phyloP scores from a whole-genome alignment of 192 early-diverging fungal genomes.

The Coemansia sp. region DNA sequence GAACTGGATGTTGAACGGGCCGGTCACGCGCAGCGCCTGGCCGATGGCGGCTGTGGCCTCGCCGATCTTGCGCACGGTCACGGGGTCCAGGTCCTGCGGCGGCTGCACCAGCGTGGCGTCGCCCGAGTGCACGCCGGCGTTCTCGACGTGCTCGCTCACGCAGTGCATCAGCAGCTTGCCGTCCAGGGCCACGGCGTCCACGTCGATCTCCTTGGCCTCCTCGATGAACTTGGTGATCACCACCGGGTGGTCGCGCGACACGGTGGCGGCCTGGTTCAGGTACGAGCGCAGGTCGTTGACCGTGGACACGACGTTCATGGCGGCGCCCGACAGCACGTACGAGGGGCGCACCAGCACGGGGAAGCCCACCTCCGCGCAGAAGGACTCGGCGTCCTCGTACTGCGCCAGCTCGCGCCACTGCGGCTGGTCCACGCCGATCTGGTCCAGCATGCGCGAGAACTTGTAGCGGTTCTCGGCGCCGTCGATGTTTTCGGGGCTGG shows the following conservation, averaged over 20 bases:
- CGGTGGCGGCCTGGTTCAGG: slow-evolving; percentile 83
- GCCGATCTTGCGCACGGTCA: slow-evolving; percentile 91
- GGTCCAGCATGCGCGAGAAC: slow-evolving; percentile 95
- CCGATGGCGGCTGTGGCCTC: slow-evolving; percentile 89
- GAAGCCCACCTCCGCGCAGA: slow-evolving; percentile 87
- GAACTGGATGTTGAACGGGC: slow-evolving; percentile 98
- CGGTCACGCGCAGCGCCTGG: slow-evolving; percentile 92
- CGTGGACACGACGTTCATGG: slow-evolving; percentile 95
- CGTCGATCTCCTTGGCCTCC: slow-evolving; percentile 97
- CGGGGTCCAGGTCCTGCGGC: slow-evolving; percentile 92
- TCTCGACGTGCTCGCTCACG: slow-evolving; percentile 97
- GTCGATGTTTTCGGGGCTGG: slow-evolving; percentile 96
- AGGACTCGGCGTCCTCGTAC: slow-evolving; percentile 77
- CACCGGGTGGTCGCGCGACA: slow-evolving; percentile 92
- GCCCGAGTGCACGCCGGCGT: slow-evolving; percentile 98
- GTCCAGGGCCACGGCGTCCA: slow-evolving; percentile 95
- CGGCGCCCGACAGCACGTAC: slow-evolving; percentile 97
- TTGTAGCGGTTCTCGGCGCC: slow-evolving; percentile 97
- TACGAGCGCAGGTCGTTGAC: slow-evolving; percentile 79
- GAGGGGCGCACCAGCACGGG: slow-evolving; percentile 97
- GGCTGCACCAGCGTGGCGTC: slow-evolving; percentile 95
- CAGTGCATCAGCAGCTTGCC: slow-evolving; percentile 94
- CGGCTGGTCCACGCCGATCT: slow-evolving; percentile 96
- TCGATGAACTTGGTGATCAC: slow-evolving; percentile 99
- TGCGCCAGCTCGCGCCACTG: slow-evolving; percentile 94